A percentile compares a stretch with the other conserved stretches of the same genome.
Evolutionary conservation across 352 stramenopile species (phyloP).

Genomic region (Lagenidium sp.): DNA sequence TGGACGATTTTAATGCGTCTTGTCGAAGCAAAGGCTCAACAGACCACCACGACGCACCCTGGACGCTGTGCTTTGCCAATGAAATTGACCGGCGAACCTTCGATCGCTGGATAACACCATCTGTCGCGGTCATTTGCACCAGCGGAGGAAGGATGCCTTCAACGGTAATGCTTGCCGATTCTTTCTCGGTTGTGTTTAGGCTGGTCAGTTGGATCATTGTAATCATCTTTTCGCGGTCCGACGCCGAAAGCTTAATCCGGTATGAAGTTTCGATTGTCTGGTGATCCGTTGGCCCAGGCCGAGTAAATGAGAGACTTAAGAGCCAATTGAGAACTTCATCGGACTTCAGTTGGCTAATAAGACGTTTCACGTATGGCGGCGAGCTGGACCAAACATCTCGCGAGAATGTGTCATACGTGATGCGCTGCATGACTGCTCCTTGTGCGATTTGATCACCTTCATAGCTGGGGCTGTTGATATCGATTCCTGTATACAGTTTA

Average conservation of each 20-base stretch:
- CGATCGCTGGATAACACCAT: slow-evolving; percentile 45
- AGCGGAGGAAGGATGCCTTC: slow-evolving; percentile 43
- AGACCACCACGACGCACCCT: slow-evolving; percentile 59
- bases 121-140: slow-evolving; percentile 65
- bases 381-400: slow-evolving; percentile 63
- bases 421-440: slow-evolving; percentile 61
- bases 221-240: slow-evolving; percentile 54
- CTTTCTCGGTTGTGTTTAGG: slow-evolving; percentile 9
- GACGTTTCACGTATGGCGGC: slow-evolving; percentile 55
- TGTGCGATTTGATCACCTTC: slow-evolving; percentile 60
- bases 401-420: slow-evolving; percentile 76
- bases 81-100: slow-evolving; percentile 39
- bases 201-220: slow-evolving; percentile 57
- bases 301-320: slow-evolving; percentile 55
- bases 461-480: slow-evolving; percentile 63
- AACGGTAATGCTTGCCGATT: slow-evolving; percentile 29
- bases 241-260: slow-evolving; percentile 28
- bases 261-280: slow-evolving; percentile 52
- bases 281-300: slow-evolving; percentile 48
- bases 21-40: slow-evolving; percentile 29
- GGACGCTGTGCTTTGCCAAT: slow-evolving; percentile 46
- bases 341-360: slow-evolving; percentile 66
- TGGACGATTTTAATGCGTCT: slow-evolving; percentile 3
- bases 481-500: slow-evolving; percentile 60
- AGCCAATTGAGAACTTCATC: slow-evolving; percentile 63